A percentile compares a stretch with the other conserved stretches of the same genome.
These are phyloP conservation scores for Juglanconis juglandina DNA, from an alignment of 2,329 filamentous ascomycete species.

Conservation along the genomic window DNA sequence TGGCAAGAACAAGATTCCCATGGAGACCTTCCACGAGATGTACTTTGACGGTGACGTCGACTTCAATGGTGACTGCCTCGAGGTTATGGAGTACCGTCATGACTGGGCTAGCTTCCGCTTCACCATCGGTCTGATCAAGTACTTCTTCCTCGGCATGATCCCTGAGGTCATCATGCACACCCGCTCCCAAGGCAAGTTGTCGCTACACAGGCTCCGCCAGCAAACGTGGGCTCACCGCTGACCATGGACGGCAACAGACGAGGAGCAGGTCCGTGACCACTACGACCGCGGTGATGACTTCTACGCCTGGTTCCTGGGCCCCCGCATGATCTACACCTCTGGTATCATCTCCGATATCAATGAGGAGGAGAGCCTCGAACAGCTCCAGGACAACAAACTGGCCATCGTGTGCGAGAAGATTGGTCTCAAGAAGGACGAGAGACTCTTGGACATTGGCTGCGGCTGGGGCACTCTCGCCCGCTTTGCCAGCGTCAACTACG, in stretches of 20 bases:
- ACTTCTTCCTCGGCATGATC: conserved; percentile 82
- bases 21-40: conserved; percentile 96
- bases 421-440: conserved; percentile 74
- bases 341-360: conserved; percentile 87
- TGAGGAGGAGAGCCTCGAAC: conserved; percentile 84
- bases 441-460: conserved; percentile 89
- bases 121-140: conserved; percentile 79
- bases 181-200: conserved; percentile 70
- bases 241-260: conserved; percentile 53
- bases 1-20: conserved; percentile 76
- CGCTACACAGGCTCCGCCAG: background rate
- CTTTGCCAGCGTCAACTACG: conserved; percentile 90
- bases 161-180: conserved; percentile 92
- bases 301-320: conserved; percentile 97
- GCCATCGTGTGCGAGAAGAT: conserved; percentile 96
- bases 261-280: conserved; percentile 96
- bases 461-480: conserved; percentile 96
- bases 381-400: conserved; percentile 97
- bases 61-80: conserved; percentile 89
- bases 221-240: background rate
- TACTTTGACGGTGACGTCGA: conserved; percentile 95
- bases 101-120: conserved; percentile 97
- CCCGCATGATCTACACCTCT: conserved; percentile 98
- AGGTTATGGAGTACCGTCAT: conserved; percentile 88
- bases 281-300: conserved; percentile 98